Evolutionary conservation across 192 early-diverging fungal species (phyloP), one percentile per base, ranked within the genome.

Genomic region (Entomortierella lignicola): DNA sequence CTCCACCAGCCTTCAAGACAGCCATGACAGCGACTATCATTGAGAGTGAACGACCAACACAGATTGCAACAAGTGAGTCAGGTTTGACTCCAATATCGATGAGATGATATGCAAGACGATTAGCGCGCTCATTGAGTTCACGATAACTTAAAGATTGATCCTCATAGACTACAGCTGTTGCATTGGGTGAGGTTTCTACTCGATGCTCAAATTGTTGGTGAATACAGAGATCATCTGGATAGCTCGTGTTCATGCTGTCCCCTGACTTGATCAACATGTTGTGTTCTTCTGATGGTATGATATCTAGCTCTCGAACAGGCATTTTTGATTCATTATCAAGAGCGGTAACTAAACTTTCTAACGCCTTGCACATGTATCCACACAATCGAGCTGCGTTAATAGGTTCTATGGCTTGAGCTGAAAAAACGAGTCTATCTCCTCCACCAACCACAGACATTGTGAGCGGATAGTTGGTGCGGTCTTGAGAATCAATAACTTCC

Each of bases 401-500:
- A 20, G 54, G 65, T 4, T 44, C 0, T 8, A 34, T 11, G 8
- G 34, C 65, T 21, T 43, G 39, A 1, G 26, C 26, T 21, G 55
- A 32, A 8, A 67, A 4, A 2, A 25, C 55, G 17, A 56, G 43
- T 20, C 15, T 68, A 54, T 4, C 50, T 4, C 34, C 34, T 7
- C 34, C 34, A 37, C 10, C 34, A 4, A 7, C 34, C 34, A 37
- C 66, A 17, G 55, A 23, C 42, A 68, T 27, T 17, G 29, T 30
- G n/a, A 68, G 48, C 26, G 66, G 66, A 59, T 68, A 68, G 20
- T 41, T 66, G 0, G 42, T 66, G 15, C 21, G 10, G 25, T 66
- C 64, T 6, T 47, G 39, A 0, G 8, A 11, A 8, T 20, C 41
- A 8, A 29, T 3, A 6, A 48, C 15, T 25, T 62, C 7, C 10